These are phyloP conservation scores for Knufia fluminis DNA, from an alignment of 2,329 filamentous ascomycete genomes.

Conservation along the genomic window DNA sequence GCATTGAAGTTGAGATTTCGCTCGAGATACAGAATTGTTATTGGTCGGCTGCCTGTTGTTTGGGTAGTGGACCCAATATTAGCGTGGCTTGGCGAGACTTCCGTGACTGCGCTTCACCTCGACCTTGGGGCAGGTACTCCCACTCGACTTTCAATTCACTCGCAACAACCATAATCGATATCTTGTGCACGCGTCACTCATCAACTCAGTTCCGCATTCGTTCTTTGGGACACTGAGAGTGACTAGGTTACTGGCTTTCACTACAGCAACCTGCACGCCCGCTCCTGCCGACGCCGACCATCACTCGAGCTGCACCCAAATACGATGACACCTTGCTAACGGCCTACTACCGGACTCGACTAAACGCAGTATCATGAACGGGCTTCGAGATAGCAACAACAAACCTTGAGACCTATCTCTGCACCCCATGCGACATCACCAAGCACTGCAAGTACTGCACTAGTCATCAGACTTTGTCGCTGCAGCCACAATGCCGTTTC, in stretches of 20 bases:
- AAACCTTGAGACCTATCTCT: background rate
- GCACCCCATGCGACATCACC: background rate
- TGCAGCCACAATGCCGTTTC: background rate
- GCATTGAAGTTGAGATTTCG: constrained; percentile 14
- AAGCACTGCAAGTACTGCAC: background rate
- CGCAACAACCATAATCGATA: background rate
- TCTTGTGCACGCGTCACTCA: background rate
- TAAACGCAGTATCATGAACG: no score
- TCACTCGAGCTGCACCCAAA: background rate
- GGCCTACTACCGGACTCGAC: background rate
- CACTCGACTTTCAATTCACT: background rate
- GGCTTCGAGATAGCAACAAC: no score
- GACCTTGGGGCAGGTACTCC: background rate
- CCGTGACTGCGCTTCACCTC: constrained; percentile 6
- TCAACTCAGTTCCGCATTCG: background rate
- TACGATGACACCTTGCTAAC: background rate
- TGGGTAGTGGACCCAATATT: background rate
- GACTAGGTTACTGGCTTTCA: background rate
- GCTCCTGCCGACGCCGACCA: background rate
- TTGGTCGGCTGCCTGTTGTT: constrained; percentile 13
- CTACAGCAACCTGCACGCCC: background rate
- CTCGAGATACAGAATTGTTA: constrained; percentile 6
- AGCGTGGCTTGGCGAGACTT: constrained; percentile 16
- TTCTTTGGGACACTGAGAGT: background rate
- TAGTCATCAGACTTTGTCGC: background rate